Evolutionary conservation across 2,329 filamentous ascomycete genomes (phyloP), one percentile per base, ranked within the genome.

Genomic region (Diaporthe batatas): DNA sequence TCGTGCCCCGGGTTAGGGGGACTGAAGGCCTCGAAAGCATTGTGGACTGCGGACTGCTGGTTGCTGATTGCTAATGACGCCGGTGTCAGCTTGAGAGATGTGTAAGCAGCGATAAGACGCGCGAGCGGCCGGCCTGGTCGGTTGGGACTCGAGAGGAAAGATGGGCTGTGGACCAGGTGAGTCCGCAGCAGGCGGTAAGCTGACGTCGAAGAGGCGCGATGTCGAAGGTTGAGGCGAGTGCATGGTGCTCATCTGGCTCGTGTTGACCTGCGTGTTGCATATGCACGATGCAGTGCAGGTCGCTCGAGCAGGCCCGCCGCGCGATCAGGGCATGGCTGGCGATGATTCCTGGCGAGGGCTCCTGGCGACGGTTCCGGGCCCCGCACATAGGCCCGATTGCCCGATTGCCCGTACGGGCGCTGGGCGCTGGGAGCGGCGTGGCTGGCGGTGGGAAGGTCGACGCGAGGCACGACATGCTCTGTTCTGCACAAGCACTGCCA

Each of bases 51-150:
- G n/a, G n/a, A n/a, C n/a, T n/a, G n/a, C n/a, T n/a, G n/a, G n/a
- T n/a, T n/a, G n/a, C n/a, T n/a, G n/a, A n/a, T 51, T 65, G 62
- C 44, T 65, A 51, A 51, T 65, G 29, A 65, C n/a, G 62, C 44
- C 32, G 44, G 62, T 53, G 62, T 67, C 47, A 67, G 62, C 62
- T 39, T 12, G 12, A 53, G 32, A 53, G 14, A 36, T 39, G 47
- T 39, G 62, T 67, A 53, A 67, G 62, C 62, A 53, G 62, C n/a
- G 62, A 65, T 51, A 51, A 65, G 62, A 65, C 62, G 59, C 44
- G 59, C 21, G 11, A 49, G 59, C 59, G 59, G 59, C 59, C 59
- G 59, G 59, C 11, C 11, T 65, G 59, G 59, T 23, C 29, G 34
- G 10, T 49, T 49, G 59, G 18, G 42, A 42, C 42, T 65, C 59